These are phyloP conservation scores for Jaenimonas drosophilae DNA, from an alignment of 208 protist genomes.

Conservation along the genomic window DNA sequence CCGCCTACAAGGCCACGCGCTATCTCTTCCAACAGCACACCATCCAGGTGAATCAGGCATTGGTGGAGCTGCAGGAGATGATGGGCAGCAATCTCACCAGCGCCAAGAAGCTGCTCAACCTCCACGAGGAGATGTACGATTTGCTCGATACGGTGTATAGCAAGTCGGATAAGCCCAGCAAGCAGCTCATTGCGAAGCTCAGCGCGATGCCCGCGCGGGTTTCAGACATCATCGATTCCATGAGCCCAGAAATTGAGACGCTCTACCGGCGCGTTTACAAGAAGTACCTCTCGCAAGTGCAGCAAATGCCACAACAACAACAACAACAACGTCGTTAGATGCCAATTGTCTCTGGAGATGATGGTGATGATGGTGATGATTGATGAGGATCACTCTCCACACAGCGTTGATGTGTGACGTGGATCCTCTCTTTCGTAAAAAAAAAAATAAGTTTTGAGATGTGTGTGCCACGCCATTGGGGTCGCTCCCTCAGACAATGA, in stretches of 20 bases:
- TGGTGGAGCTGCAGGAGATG: conserved; percentile 50
- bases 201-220: conserved; percentile 66
- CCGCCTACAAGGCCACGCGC: conserved; percentile 59
- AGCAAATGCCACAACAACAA: conserved; percentile 11
- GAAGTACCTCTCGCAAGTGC: conserved; percentile 32
- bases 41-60: conserved; percentile 56
- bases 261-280: conserved; percentile 67
- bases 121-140: conserved; percentile 76
- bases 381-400: too few relatives aligned
- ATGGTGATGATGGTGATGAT: too few relatives aligned
- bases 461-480: too few relatives aligned
- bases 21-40: conserved; percentile 84
- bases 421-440: too few relatives aligned
- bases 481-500: too few relatives aligned
- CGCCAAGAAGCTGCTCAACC: conserved; percentile 64
- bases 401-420: too few relatives aligned
- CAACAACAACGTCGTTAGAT: too few relatives aligned
- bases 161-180: conserved; percentile 46
- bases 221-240: conserved; percentile 51
- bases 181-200: conserved; percentile 48
- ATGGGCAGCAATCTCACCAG: conserved; percentile 54
- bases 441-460: too few relatives aligned
- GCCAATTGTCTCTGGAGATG: too few relatives aligned
- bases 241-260: conserved; percentile 73
- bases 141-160: conserved; percentile 67